Base-by-base conservation (phyloP, 768 basidiomycete species). In the Russula earlei region DNA sequence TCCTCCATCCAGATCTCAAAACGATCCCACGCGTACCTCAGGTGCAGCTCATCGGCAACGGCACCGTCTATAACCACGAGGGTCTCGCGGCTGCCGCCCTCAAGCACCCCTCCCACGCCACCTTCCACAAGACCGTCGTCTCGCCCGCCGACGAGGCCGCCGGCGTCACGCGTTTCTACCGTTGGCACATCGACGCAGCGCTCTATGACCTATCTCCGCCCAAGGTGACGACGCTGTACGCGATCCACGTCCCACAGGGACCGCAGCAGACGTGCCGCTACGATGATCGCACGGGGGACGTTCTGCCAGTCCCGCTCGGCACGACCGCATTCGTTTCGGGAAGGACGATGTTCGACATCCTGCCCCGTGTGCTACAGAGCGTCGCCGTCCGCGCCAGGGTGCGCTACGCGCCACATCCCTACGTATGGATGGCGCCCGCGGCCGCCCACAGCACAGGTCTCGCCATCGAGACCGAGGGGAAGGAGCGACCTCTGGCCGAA, bases 141-240 rank as follows among this genome's bases (percentile, higher is more conserved):
- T 80, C 82, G 12, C 71, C 75, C 3, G 84, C 83, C 61, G 91
- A 92, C 56, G 85, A 86, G 62, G 79, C 70, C 3, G 74, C 76
- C 33, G 89, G 88, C 27, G 69, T 76, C 42, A 92, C 90, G 19
- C 77, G 90, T 36, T 92, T 87, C 75, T 91, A 88, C 67, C 75
- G 90, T 52, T 91, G 89, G 89, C 88, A 93, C 68, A 91, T 92
- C 68, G 91, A 92, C 60, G 90, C 91, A 1, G 88, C 88, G 0
- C 69, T 90, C 34, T 87, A 86, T 65, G 80, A 83, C 46, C 72
- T 84, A n/a, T 77, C 79, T 37, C 86, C 86, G 22, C 90, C 91
- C 8, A 83, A 76, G 57, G 89, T 87, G 38, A 93, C 91, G 5
- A 89, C 89, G 1, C 77, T 93, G 17, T 90, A 89, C 59, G 88